Conservation (phyloP, 1,284 basidiomycete genomes). For the Volvariella surrecta region DNA sequence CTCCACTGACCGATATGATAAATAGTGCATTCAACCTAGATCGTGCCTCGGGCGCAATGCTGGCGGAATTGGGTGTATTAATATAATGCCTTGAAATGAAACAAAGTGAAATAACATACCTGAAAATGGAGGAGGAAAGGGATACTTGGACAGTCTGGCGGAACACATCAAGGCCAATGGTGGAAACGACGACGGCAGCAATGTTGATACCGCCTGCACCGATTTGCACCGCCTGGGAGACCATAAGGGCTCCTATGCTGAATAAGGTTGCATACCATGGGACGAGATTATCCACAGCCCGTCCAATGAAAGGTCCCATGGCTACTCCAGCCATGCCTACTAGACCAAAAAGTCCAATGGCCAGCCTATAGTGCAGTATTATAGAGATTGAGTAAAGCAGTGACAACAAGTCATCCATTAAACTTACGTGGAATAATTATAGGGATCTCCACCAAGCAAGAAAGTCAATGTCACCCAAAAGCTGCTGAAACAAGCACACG, state of each 20-base stretch:
- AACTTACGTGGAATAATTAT: constrained; percentile 54
- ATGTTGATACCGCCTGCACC: constrained; percentile 52
- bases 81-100: background rate
- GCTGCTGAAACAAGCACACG: constrained; percentile 47
- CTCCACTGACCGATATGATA: constrained; percentile 52
- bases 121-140: constrained; percentile 29
- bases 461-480: constrained; percentile 74
- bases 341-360: constrained; percentile 66
- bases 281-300: constrained; percentile 50
- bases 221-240: constrained; percentile 44
- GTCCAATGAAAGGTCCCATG: constrained; percentile 52
- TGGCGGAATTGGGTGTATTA: constrained; percentile 13
- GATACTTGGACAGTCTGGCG: constrained; percentile 36
- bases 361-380: constrained; percentile 41
- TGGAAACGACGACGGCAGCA: constrained; percentile 40
- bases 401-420: too few species aligned
- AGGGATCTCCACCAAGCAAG: constrained; percentile 56
- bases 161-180: constrained; percentile 34
- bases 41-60: constrained; percentile 45
- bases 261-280: constrained; percentile 60
- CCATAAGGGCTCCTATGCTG: constrained; percentile 29
- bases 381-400: too few species aligned
- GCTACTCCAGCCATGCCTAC: constrained; percentile 64
- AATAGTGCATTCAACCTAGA: constrained; percentile 57
- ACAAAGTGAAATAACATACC: constrained; percentile 15